Evolutionary conservation across 148 eudicot species (phyloP).

Genomic region (Heliosperma pusillum): DNA sequence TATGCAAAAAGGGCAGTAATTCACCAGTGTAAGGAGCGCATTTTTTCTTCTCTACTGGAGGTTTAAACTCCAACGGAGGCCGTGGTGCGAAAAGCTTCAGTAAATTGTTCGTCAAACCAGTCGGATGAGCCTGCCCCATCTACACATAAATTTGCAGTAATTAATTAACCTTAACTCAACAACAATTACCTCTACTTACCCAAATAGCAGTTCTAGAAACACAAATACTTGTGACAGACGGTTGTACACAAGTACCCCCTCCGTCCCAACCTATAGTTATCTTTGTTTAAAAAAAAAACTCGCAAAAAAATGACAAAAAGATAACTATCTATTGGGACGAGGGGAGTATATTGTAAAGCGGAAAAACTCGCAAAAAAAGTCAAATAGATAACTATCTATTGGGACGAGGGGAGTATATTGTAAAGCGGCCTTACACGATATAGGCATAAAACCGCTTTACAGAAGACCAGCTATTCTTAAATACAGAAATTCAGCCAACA

Average conservation of each 20-base stretch:
- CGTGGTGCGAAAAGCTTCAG: conserved; percentile 92
- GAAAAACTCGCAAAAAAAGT: too few relatives aligned
- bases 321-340: too few relatives aligned
- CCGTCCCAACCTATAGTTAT: too few relatives aligned
- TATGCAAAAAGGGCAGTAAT: background rate
- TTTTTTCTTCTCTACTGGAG: conserved; percentile 91
- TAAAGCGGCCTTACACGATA: too few relatives aligned
- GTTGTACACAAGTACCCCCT: background rate
- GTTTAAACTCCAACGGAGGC: conserved; percentile 81
- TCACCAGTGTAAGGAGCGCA: conserved; percentile 85
- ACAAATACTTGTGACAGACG: background rate
- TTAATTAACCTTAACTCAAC: background rate
- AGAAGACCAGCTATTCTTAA: background rate
- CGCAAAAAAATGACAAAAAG: too few relatives aligned
- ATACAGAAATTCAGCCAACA: background rate
- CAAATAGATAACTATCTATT: too few relatives aligned
- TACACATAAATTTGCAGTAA: conserved; percentile 19
- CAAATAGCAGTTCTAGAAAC: background rate
- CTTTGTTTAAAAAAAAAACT: too few relatives aligned
- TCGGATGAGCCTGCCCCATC: conserved; percentile 94
- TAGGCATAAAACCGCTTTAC: background rate
- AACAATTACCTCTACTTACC: background rate
- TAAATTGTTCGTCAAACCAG: conserved; percentile 76
- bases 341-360: too few relatives aligned
- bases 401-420: too few relatives aligned